Conservation (phyloP, 306 rosid species). For the Vicia faba region DNA sequence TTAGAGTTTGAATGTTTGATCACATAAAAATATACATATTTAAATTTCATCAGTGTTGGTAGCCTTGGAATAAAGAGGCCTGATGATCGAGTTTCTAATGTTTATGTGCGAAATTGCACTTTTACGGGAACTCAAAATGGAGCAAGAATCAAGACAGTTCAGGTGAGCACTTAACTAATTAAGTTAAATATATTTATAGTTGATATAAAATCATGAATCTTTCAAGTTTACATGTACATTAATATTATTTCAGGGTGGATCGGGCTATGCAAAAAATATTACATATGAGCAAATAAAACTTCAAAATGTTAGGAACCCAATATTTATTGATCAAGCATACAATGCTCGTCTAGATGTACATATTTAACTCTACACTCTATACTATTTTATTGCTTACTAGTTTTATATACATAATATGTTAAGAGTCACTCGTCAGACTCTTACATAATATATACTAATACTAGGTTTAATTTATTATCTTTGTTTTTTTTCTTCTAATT, state of each 20-base stretch:
- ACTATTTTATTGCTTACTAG: not conserved
- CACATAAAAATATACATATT: too few relatives aligned
- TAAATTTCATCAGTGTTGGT: conserved; percentile 54
- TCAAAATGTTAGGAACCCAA: conserved; percentile 3
- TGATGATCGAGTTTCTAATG: conserved; percentile 24
- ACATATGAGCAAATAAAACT: conserved; percentile 38
- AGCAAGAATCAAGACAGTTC: conserved; percentile 51
- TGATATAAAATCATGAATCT: not conserved
- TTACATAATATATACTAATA: not conserved
- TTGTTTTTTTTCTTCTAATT: not conserved
- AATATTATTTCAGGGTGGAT: conserved; percentile 41
- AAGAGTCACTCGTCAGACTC: too few relatives aligned
- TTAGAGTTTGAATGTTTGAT: not conserved
- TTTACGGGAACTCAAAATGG: conserved; percentile 38
- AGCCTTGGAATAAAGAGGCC: conserved; percentile 40
- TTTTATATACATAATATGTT: not conserved
- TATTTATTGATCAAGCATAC: conserved; percentile 43
- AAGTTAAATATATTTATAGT: not conserved
- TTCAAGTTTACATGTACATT: too few relatives aligned
- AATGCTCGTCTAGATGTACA: not conserved
- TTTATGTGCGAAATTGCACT: conserved; percentile 41
- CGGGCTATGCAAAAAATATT: conserved; percentile 48
- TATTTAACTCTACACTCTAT: not conserved
- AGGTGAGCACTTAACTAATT: conserved; percentile 11
- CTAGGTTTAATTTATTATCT: not conserved